Evolutionary conservation across 331 rosid species (phyloP).

Genomic region (Malus hybrid): DNA sequence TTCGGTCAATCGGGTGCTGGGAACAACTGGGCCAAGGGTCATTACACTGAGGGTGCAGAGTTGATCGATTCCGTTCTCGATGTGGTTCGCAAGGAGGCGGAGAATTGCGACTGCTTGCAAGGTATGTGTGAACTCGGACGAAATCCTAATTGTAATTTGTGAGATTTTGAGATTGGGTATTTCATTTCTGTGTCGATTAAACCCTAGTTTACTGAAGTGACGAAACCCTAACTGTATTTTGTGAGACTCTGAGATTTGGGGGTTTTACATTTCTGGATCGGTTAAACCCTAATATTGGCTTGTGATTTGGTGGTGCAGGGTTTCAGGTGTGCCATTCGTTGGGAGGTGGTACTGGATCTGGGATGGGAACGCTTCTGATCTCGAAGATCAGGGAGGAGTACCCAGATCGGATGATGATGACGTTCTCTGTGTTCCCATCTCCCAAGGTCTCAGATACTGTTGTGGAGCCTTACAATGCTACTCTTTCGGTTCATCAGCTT

Average conservation of each 20-base stretch:
- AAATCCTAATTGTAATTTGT: not conserved
- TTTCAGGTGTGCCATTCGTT: conserved; percentile 79
- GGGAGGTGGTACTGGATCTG: conserved; percentile 85
- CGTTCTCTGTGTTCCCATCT: conserved; percentile 69
- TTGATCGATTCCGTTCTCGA: conserved; percentile 70
- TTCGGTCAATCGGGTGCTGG: conserved; percentile 73
- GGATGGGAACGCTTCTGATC: conserved; percentile 76
- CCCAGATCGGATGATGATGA: conserved; percentile 83
- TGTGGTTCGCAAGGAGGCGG: conserved; percentile 71
- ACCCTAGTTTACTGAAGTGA: not conserved
- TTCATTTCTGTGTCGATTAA: not conserved
- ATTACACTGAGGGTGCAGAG: conserved; percentile 73
- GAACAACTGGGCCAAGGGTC: conserved; percentile 74
- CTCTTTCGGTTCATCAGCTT: conserved; percentile 70
- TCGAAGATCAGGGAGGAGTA: conserved; percentile 77
- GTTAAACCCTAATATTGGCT: not conserved
- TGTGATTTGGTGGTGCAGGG: conserved; percentile 25
- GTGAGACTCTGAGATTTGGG: not conserved
- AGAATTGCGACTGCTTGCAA: conserved; percentile 71
- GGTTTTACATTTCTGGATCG: not conserved
- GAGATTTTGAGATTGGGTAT: not conserved
- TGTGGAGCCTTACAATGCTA: conserved; percentile 78
- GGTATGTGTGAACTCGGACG: conserved; percentile 21
- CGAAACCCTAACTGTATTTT: not conserved
- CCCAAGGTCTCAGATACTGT: conserved; percentile 81